phyloP scores from a whole-genome alignment of 1,284 basidiomycete genomes.

The Ceratobasidium sp. region DNA sequence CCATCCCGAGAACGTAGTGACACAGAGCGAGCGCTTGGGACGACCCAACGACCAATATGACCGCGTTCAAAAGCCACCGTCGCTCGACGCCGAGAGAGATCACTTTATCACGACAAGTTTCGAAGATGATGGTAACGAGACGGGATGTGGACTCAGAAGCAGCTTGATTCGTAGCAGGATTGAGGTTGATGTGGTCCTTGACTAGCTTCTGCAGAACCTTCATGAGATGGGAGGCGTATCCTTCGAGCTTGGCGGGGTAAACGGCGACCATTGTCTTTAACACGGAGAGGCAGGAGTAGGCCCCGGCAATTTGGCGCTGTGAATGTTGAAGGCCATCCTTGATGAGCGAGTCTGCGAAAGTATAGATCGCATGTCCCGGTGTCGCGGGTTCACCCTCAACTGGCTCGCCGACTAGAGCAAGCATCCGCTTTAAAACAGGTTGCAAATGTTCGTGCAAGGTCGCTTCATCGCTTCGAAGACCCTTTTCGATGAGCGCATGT shows the following conservation, averaged over 20 bases:
- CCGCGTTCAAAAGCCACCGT: conserved; percentile 48
- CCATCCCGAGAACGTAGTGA: conserved; percentile 88
- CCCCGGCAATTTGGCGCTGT: conserved; percentile 79
- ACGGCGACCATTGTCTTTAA: conserved; percentile 90
- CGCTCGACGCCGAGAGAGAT: conserved; percentile 66
- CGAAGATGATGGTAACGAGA: conserved; percentile 74
- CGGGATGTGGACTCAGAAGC: conserved; percentile 71
- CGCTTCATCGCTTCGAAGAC: conserved; percentile 82
- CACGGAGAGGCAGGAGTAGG: conserved; percentile 75
- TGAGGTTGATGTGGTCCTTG: conserved; percentile 86
- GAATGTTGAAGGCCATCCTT: conserved; percentile 76
- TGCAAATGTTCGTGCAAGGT: conserved; percentile 83
- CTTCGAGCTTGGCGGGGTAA: conserved; percentile 87
- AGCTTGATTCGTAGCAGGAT: conserved; percentile 58
- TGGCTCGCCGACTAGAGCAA: conserved; percentile 84
- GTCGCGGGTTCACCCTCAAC: conserved; percentile 82
- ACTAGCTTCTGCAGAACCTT: conserved; percentile 89
- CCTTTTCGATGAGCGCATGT: conserved; percentile 91
- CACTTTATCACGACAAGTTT: conserved; percentile 71
- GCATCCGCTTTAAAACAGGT: conserved; percentile 88
- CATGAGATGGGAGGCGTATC: conserved; percentile 81
- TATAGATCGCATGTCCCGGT: conserved; percentile 82
- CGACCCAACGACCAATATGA: conserved; percentile 80
- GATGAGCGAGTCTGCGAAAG: conserved; percentile 81
- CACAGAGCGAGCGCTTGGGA: conserved; percentile 88